Conservation (phyloP, 495 filamentous ascomycete species). For the Lasiosphaeriaceae sp. region DNA sequence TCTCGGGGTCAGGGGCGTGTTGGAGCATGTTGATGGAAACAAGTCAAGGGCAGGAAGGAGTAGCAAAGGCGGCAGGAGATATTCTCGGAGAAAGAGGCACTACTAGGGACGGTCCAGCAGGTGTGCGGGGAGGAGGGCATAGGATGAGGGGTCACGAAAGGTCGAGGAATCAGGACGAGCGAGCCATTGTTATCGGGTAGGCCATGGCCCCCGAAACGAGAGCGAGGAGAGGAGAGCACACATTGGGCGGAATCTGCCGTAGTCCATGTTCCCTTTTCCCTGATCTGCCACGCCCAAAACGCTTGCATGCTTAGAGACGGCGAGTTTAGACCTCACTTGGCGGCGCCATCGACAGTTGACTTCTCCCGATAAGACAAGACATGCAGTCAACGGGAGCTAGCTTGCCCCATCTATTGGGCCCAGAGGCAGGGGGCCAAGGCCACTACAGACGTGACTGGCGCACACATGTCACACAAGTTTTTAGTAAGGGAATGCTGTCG, state of each 20-base stretch:
- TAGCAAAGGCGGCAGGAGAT: neutral
- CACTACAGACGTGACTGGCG: neutral
- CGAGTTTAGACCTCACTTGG: neutral
- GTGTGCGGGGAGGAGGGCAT: no score
- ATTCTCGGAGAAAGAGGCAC: neutral
- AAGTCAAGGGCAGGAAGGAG: neutral
- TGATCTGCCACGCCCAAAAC: neutral
- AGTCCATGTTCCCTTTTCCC: no score
- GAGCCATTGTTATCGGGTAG: no score
- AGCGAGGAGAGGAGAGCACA: no score
- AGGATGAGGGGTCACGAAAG: no score
- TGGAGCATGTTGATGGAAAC: neutral
- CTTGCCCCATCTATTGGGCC: neutral
- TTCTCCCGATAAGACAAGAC: neutral
- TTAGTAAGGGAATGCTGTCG: no score
- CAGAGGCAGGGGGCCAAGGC: neutral
- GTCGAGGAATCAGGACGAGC: no score
- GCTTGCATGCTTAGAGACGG: neutral
- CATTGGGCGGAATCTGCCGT: no score
- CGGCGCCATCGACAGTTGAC: neutral
- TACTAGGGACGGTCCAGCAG: no score
- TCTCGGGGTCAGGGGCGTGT: no score
- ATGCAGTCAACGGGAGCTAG: neutral
- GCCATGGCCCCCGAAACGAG: no score
- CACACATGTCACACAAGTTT: neutral